Evolutionary conservation across 441 rosid species (phyloP), one percentile per base, ranked within the genome.

Genomic region (Syzygium malaccense): DNA sequence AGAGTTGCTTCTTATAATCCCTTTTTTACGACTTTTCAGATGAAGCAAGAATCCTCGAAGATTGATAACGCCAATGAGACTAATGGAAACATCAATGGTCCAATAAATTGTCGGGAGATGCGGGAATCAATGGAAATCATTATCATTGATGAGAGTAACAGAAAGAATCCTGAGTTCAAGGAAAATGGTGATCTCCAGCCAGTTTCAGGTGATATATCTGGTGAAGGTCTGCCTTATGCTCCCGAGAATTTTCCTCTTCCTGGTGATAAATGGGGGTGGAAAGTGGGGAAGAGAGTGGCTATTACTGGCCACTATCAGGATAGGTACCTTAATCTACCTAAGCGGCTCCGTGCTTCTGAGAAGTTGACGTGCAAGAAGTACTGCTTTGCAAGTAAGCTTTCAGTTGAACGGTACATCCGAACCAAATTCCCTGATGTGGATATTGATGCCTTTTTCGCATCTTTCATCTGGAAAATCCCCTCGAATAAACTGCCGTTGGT

Each of bases 261-360:
- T 6, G 96, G 97, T 66, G 98, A 96, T 88, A 92, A 78, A 64
- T 96, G 99, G 98, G 71, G 87, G 30, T 96, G 99, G 98, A 95
- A 88, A 78, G 98, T 91, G 33, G 53, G 99, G 85, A 95, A 90
- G 49, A 92, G 98, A 89, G 91, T 94, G 45, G 90, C 88, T 45
- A 64, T 17, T 60, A 88, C 87, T 60, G 98, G 97, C 55, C 88
- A 89, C 89, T 94, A 88, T 88, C 2, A 54, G 88, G 99, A 97
- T 92, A 93, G 97, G 60, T 96, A 93, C 89, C 87, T 97, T 64
- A 25, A 75, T 78, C 85, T 55, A 37, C 88, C 86, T 19, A 9
- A 37, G 53, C 37, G 86, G 15, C 37, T 87, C 79, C 26, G 79
- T 19, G 4, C 10, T 37, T 33, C 79, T 68, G 79, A 5, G 79